phyloP scores from a whole-genome alignment of 1,139 yeast genomes.

The Yamadazyma jaroonii region DNA sequence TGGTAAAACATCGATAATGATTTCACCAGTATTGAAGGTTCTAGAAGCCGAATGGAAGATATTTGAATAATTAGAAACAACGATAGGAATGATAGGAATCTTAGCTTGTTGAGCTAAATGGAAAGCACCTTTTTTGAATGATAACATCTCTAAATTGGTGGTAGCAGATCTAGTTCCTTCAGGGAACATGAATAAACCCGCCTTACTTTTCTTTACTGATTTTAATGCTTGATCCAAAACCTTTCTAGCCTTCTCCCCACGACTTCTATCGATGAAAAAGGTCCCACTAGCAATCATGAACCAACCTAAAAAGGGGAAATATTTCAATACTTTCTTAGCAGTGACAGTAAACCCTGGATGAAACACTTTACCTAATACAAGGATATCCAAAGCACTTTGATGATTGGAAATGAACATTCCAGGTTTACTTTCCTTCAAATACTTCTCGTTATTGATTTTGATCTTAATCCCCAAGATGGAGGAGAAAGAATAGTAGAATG shows the following conservation, averaged over 20 bases:
- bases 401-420: slow-evolving; percentile 88
- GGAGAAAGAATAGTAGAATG: slow-evolving; percentile 63
- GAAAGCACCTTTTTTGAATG: slow-evolving; percentile 97
- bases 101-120: slow-evolving; percentile 92
- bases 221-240: slow-evolving; percentile 70
- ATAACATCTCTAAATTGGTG: slow-evolving; percentile 64
- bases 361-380: slow-evolving; percentile 76
- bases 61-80: slow-evolving; percentile 79
- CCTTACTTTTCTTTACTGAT: slow-evolving; percentile 54
- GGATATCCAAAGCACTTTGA: slow-evolving; percentile 84
- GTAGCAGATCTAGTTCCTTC: slow-evolving; percentile 93
- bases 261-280: slow-evolving; percentile 83
- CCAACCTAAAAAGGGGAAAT: slow-evolving; percentile 95
- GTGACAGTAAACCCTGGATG: slow-evolving; percentile 92
- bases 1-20: slow-evolving; percentile 62
- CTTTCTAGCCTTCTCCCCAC: slow-evolving; percentile 68
- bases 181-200: slow-evolving; percentile 85
- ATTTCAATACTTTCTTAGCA: slow-evolving; percentile 80
- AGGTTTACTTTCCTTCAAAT: slow-evolving; percentile 57
- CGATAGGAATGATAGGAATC: slow-evolving; percentile 85
- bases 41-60: slow-evolving; percentile 59
- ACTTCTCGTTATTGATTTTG: slow-evolving; percentile 54
- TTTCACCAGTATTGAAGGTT: slow-evolving; percentile 60
- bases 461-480: slow-evolving; percentile 66
- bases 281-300: slow-evolving; percentile 89